Conservation (phyloP, 805 yeast genomes). For the Grigorovia humatica region DNA sequence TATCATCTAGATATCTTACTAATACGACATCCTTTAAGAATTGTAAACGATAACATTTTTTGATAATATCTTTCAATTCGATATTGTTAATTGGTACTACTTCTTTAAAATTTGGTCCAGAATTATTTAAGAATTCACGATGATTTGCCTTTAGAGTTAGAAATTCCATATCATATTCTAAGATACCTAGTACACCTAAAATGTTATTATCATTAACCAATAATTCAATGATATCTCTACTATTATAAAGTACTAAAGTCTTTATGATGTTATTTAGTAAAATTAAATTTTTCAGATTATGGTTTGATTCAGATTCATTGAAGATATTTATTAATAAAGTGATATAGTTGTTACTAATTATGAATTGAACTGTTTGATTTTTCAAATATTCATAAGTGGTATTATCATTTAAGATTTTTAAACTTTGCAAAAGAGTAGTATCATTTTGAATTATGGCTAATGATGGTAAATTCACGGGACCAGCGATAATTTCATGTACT, state of each 20-base stretch:
- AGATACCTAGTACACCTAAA: constrained; percentile 58
- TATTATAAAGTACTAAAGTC: constrained; percentile 61
- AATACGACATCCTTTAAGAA: constrained; percentile 80
- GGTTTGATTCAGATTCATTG: constrained; percentile 42
- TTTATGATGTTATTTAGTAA: constrained; percentile 65
- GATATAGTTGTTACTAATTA: constrained; percentile 47
- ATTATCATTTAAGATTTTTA: constrained; percentile 49
- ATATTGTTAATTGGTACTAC: constrained; percentile 53
- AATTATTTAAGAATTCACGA: constrained; percentile 52
- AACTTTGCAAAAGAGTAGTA: constrained; percentile 39
- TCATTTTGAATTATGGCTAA: constrained; percentile 37
- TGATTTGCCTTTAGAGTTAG: constrained; percentile 75
- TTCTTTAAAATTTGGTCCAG: constrained; percentile 45
- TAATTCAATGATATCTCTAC: constrained; percentile 47
- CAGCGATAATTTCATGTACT: constrained; percentile 65
- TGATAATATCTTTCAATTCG: constrained; percentile 44
- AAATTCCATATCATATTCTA: constrained; percentile 85
- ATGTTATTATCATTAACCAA: constrained; percentile 44
- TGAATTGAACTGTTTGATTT: constrained; percentile 47
- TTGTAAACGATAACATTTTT: constrained; percentile 66
- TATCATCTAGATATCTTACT: constrained; percentile 75
- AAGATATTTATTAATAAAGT: constrained; percentile 43
- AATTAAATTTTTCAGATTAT: constrained; percentile 48
- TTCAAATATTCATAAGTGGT: constrained; percentile 49
- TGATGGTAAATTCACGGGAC: constrained; percentile 65